Evolutionary conservation across 768 basidiomycete species (phyloP).

Genomic region (Trametes maxima): DNA sequence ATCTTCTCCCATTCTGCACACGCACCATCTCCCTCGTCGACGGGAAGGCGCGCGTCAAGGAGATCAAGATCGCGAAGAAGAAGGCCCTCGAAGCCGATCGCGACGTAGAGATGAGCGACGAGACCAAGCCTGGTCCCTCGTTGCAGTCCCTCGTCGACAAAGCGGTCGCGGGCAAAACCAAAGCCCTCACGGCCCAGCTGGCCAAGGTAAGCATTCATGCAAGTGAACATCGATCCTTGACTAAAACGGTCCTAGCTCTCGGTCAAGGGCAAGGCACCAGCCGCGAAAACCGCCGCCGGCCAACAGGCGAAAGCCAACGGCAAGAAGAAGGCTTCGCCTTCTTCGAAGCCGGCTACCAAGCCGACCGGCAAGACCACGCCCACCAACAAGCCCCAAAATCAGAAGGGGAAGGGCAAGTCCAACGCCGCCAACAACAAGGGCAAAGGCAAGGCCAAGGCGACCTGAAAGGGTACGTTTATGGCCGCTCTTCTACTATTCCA

Average conservation of each 20-base stretch:
- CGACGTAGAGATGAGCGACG: neutral
- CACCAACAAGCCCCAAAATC: too few relatives aligned
- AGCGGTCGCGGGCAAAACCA: neutral
- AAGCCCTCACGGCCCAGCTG: neutral
- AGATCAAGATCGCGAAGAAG: neutral
- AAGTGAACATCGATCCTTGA: neutral
- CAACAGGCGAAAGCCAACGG: neutral
- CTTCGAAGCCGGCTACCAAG: neutral
- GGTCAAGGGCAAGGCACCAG: neutral
- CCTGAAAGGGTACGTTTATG: neutral
- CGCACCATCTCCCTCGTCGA: neutral
- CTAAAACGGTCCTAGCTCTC: neutral
- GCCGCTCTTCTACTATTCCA: neutral
- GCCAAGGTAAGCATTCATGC: neutral
- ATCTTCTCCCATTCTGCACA: neutral
- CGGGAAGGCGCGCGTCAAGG: neutral
- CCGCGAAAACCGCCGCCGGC: neutral
- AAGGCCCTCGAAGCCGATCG: neutral
- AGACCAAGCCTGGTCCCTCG: neutral
- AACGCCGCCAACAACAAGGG: neutral
- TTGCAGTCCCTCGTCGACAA: slow-evolving; percentile 10
- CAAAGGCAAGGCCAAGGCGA: neutral
- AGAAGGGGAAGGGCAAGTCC: too few relatives aligned
- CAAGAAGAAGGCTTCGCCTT: neutral
- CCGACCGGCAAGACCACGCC: neutral